Conservation (phyloP, 805 yeast genomes). For the Ogataea dorogensis region DNA sequence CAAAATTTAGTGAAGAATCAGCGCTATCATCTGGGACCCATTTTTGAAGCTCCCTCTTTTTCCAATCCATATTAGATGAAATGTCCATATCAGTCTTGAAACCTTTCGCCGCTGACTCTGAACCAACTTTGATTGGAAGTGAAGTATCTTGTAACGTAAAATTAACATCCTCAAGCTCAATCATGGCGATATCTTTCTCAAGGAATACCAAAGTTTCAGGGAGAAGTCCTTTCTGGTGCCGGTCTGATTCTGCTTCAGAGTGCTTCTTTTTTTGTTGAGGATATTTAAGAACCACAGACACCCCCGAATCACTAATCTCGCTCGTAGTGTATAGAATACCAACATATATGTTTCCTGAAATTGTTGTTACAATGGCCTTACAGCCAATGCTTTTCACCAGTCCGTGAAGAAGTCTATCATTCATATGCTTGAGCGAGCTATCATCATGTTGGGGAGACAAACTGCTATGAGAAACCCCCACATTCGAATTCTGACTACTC, state of each 20-base stretch:
- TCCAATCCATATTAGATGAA: conserved; percentile 46
- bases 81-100: conserved; percentile 90
- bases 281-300: conserved; percentile 54
- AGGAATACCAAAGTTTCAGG: conserved; percentile 45
- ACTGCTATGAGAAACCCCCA: conserved; percentile 21
- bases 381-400: conserved; percentile 61
- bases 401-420: conserved; percentile 55
- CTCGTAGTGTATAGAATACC: conserved; percentile 59
- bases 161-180: conserved; percentile 44
- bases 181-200: conserved; percentile 50
- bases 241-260: conserved; percentile 36
- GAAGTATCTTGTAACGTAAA: conserved; percentile 16
- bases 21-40: conserved; percentile 73
- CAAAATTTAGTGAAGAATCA: conserved; percentile 21
- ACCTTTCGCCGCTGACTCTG: conserved; percentile 19
- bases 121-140: conserved; percentile 5
- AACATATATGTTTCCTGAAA: conserved; percentile 55
- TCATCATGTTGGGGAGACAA: conserved; percentile 30
- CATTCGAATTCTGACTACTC: conserved; percentile 4
- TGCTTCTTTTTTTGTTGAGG: conserved; percentile 44
- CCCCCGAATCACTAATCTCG: conserved; percentile 38
- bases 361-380: conserved; percentile 54
- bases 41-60: conserved; percentile 72
- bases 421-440: conserved; percentile 36
- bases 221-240: conserved; percentile 34